phyloP scores from a whole-genome alignment of 2,329 filamentous ascomycete species.

The Plectosphaerella sp. region DNA sequence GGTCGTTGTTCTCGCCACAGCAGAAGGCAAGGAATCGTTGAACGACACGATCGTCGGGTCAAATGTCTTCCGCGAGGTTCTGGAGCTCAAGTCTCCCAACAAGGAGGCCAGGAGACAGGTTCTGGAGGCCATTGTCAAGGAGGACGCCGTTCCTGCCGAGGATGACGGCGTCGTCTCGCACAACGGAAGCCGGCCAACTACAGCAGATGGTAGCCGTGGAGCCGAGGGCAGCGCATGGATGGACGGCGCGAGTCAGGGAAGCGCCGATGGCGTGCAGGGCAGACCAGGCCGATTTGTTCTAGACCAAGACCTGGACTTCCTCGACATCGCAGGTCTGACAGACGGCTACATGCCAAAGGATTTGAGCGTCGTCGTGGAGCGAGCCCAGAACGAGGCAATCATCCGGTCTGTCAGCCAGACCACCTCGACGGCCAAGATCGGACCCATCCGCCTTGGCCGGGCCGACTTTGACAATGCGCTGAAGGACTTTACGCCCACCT shows the following conservation, averaged over 20 bases:
- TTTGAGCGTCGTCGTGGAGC: constrained; percentile 75
- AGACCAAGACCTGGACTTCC: constrained; percentile 75
- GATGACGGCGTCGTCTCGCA: constrained; percentile 25
- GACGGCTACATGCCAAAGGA: constrained; percentile 99
- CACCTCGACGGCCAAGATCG: constrained; percentile 28
- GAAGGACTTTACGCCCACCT: constrained; percentile 91
- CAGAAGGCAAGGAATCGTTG: constrained; percentile 86
- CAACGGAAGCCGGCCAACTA: constrained; percentile 51
- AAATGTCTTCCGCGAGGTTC: constrained; percentile 87
- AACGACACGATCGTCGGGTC: constrained; percentile 88
- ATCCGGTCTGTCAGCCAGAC: constrained; percentile 70
- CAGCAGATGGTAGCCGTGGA: constrained; percentile 46
- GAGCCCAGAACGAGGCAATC: constrained; percentile 87
- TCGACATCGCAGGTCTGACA: constrained; percentile 88
- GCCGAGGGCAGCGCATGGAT: constrained; percentile 65
- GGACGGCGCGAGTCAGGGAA: constrained; percentile 50
- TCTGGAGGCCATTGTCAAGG: constrained; percentile 70
- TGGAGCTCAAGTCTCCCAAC: constrained; percentile 83
- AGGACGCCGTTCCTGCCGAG: constrained; percentile 39
- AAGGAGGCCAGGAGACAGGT: constrained; percentile 85
- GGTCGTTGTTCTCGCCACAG: constrained; percentile 84
- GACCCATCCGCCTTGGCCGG: constrained; percentile 59
- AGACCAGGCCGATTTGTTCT: constrained; percentile 59
- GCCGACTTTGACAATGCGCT: constrained; percentile 81
- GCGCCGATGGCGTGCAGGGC: not conserved